phyloP scores from a whole-genome alignment of 2,329 filamentous ascomycete genomes.

The Drechmeria coniospora region DNA sequence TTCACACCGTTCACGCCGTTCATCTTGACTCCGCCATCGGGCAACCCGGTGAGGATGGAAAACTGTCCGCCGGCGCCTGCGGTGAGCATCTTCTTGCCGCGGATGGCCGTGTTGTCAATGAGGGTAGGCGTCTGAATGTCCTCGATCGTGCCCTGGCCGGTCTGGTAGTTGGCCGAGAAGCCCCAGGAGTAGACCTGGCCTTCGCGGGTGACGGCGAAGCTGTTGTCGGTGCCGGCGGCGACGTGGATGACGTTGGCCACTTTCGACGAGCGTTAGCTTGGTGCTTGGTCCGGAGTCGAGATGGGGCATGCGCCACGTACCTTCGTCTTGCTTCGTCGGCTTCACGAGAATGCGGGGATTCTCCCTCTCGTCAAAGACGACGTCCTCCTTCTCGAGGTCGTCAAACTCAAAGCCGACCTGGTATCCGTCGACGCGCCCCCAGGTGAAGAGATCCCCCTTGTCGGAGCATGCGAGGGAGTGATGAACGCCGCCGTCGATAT shows the following conservation, averaged over 20 bases:
- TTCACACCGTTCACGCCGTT: constrained; percentile 12
- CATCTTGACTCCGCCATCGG: constrained; percentile 13
- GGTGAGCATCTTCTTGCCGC: constrained; percentile 56
- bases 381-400: constrained; percentile 29
- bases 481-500: constrained; percentile 56
- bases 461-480: constrained; percentile 53
- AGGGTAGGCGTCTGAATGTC: constrained; percentile 63
- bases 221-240: constrained; percentile 57
- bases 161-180: constrained; percentile 67
- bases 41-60: constrained; percentile 41
- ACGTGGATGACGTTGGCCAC: constrained; percentile 38
- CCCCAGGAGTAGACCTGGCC: constrained; percentile 69
- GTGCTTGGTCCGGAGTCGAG: background rate
- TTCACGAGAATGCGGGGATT: constrained; percentile 48
- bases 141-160: constrained; percentile 61
- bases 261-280: constrained; percentile 11
- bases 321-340: constrained; percentile 27
- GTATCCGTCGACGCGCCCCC: constrained; percentile 40
- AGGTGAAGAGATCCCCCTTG: constrained; percentile 41
- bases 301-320: background rate
- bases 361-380: constrained; percentile 47
- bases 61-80: constrained; percentile 86
- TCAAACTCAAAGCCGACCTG: constrained; percentile 42
- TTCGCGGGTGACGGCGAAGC: constrained; percentile 52
- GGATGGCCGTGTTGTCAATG: constrained; percentile 73